Evolutionary conservation across 2,329 filamentous ascomycete genomes (phyloP), one percentile per base, ranked within the genome.

Genomic region (Fusarium sp.): DNA sequence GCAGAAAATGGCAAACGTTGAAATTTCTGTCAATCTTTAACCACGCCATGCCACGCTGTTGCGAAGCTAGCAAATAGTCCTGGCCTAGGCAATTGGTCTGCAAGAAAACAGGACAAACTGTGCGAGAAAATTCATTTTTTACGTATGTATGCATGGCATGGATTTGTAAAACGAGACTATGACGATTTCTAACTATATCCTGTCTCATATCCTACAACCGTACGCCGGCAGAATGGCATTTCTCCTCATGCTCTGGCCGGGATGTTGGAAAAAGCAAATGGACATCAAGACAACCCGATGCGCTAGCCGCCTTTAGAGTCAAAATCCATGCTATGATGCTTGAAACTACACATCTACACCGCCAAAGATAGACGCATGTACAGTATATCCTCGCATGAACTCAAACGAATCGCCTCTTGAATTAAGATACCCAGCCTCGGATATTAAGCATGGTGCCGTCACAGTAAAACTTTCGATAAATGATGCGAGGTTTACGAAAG

Each of bases 21-120:
- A 68, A 74, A 68, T 69, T 74, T 74, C 42, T 70, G 63, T 62
- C 59, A 71, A 56, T 62, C 46, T 57, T 54, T 30, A 45, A 45
- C 40, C 21, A 47, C 47, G 34, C 53, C 46, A 64, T 67, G 49
- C 59, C 65, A 68, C 66, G 50, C 59, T 65, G 41, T 43, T 49
- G 45, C 51, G 58, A 71, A 67, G 62, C 66, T 69, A 69, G 49
- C 40, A 60, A 68, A 68, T 68, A 51, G 55, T 28, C 42, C 55
- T 50, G 55, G 42, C 42, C 53, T 67, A 41, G 32, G 46, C 58
- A 50, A 56, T 57, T 63, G 45, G 30, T 30, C 37, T 56, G 21
- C 21, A 56, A 49, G 49, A 42, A n/a, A 55, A 70, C 42, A 46
- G 43, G 43, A 34, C 34, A 63, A 55, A 68, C 57, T 53, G 67